Base-by-base conservation (phyloP, 345 rosid species). In the Pistacia atlantica region DNA sequence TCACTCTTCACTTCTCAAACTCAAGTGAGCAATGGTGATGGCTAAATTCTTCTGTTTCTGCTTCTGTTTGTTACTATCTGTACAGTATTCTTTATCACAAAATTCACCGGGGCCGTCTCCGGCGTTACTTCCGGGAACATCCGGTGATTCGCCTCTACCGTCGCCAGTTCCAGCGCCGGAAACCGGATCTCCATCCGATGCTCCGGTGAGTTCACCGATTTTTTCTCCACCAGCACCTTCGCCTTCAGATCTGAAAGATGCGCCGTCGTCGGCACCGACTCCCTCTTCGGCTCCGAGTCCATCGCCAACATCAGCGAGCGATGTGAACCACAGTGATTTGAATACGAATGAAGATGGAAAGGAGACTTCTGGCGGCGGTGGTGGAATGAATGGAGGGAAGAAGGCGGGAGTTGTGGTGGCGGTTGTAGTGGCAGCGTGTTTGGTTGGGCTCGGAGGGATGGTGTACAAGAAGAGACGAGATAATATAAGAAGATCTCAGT, bases 401-500 rank as follows among this genome's bases (percentile, higher is more conserved):
- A 90, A 86, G 83, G 91, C 87, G 0, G 93, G 95, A 51, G 84
- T 88, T 51, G 91, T 74, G 58, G 37, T 89, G 13, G 93, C 83
- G 54, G 87, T 86, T 75, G 18, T 90, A 1, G 81, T 75, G 63
- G 90, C 86, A 35, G 92, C 77, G 46, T 79, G 87, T 58, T 45
- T 89, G 67, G 88, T 85, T 8, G 91, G 86, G 11, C 1, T 88
- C 1, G 92, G 86, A 0, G 97, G 89, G 11, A 22, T 80, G 38
- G 84, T 90, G 67, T 82, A 85, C 78, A 91, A 87, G 87, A 89
- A 86, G 87, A 89, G 99, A 72, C 88, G 78, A 62, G 89, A 95
- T 1, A 95, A 95, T 54, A 33, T 87, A 37, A 84, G 90, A 69
- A 72, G 97, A 38, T 73, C 93, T 31, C 85, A 81, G 48, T 89